Conservation (phyloP, 257 asterid species). For the Lavandula angustifolia region DNA sequence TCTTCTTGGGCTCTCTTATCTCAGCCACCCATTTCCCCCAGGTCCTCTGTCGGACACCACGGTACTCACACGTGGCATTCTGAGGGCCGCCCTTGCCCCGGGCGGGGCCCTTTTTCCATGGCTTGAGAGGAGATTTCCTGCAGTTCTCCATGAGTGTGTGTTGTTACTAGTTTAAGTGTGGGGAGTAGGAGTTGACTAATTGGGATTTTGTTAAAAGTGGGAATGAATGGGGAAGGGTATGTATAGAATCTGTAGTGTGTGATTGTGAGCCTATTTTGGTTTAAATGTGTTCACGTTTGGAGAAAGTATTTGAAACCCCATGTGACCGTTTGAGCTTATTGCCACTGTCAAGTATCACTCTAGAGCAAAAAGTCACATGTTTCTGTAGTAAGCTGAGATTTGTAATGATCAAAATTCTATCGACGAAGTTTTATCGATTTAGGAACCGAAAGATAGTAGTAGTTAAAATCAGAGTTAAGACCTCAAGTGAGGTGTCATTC, state of each 20-base stretch:
- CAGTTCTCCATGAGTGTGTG: conserved; percentile 56
- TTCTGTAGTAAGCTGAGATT: conserved; percentile 1
- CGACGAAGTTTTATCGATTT: too few species aligned
- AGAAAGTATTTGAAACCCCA: conserved; percentile 45
- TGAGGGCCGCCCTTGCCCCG: conserved; percentile 97
- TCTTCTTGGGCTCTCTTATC: conserved; percentile 88
- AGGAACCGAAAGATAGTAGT: too few species aligned
- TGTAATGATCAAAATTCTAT: too few species aligned
- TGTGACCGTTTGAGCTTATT: conserved; percentile 58
- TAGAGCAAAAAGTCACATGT: conserved; percentile 34
- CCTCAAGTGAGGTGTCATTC: too few species aligned
- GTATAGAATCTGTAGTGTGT: conserved; percentile 37
- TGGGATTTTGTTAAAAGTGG: too few species aligned
- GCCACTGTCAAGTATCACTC: conserved; percentile 30
- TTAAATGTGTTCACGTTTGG: conserved; percentile 83
- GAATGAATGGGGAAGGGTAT: conserved; percentile 53
- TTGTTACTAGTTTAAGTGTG: too few species aligned
- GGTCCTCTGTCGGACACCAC: conserved; percentile 92
- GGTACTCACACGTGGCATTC: conserved; percentile 79
- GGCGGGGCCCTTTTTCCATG: conserved; percentile 98
- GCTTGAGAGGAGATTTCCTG: conserved; percentile 75
- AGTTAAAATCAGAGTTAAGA: too few species aligned
- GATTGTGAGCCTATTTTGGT: conserved; percentile 41
- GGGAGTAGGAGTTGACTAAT: too few species aligned
- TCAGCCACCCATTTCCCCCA: conserved; percentile 99